Evolutionary conservation across 306 rosid species (phyloP).

Genomic region (Cicer cuneatum): DNA sequence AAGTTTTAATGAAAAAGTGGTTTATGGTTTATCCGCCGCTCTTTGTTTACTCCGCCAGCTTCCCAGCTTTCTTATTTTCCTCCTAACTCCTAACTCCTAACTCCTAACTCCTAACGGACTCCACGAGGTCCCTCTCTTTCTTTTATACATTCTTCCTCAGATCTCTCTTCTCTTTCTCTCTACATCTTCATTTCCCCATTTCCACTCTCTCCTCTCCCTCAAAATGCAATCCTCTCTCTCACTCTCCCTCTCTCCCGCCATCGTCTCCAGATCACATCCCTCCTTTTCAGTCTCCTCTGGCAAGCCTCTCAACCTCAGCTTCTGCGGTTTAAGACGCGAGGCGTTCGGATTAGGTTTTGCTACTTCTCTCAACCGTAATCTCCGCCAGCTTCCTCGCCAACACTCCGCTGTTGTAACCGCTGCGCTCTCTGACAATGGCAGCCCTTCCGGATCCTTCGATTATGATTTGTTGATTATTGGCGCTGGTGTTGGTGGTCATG

Average conservation of each 20-base stretch:
- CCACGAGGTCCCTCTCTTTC: conserved; percentile 53
- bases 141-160: background rate
- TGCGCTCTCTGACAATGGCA: conserved; percentile 70
- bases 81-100: conserved; percentile 49
- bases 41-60: conserved; percentile 78
- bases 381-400: conserved; percentile 34
- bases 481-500: conserved; percentile 98
- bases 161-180: conserved; percentile 19
- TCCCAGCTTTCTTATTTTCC: background rate
- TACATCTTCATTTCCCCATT: conserved; percentile 7
- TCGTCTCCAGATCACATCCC: conserved; percentile 59
- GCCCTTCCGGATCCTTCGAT: conserved; percentile 72
- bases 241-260: conserved; percentile 60
- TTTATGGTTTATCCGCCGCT: conserved; percentile 58
- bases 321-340: conserved; percentile 85
- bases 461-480: conserved; percentile 92
- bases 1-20: background rate
- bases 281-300: conserved; percentile 29
- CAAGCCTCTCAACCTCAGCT: conserved; percentile 68
- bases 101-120: conserved; percentile 68
- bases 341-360: conserved; percentile 55
- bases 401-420: conserved; percentile 51
- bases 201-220: conserved; percentile 26
- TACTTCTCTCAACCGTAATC: conserved; percentile 50
- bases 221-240: conserved; percentile 87